Percentiles rank a stretch among this genome's conserved stretches.
Conservation (phyloP, 352 stramenopile genomes). For the Pythium rhizo-oryzae region DNA sequence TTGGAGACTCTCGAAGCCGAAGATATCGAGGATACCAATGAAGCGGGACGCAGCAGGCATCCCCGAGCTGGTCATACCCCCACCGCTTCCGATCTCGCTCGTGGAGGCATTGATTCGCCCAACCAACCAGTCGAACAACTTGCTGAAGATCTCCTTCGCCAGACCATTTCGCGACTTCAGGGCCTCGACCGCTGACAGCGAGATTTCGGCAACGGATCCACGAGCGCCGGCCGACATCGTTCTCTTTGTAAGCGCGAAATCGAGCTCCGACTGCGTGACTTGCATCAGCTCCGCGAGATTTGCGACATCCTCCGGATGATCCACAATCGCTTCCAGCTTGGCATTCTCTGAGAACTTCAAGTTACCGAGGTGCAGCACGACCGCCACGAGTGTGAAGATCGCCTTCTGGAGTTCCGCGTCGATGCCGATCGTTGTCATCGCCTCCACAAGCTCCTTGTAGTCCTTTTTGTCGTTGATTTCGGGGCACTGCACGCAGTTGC, state of each 20-base stretch:
- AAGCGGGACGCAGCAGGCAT: constrained; percentile 57
- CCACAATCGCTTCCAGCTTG: constrained; percentile 79
- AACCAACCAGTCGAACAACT: constrained; percentile 98
- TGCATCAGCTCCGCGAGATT: constrained; percentile 86
- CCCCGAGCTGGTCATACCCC: constrained; percentile 22
- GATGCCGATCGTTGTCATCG: constrained; percentile 93
- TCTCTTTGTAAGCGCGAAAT: constrained; percentile 89
- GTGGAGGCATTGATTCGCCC: constrained; percentile 92
- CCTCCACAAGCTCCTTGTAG: constrained; percentile 92
- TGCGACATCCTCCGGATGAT: constrained; percentile 62
- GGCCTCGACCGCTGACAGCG: constrained; percentile 79
- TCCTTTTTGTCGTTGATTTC: constrained; percentile 96
- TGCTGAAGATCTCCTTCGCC: constrained; percentile 96
- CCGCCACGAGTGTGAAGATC: constrained; percentile 96
- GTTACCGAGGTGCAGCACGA: constrained; percentile 98
- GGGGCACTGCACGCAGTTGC: constrained; percentile 90
- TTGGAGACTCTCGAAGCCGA: constrained; percentile 96
- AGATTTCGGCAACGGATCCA: constrained; percentile 86
- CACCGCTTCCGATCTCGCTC: constrained; percentile 51
- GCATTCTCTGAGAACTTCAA: constrained; percentile 91
- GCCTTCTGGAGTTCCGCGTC: constrained; percentile 88
- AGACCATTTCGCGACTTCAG: constrained; percentile 93
- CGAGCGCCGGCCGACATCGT: constrained; percentile 88
- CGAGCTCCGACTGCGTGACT: constrained; percentile 78
- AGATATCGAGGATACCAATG: constrained; percentile 98